phyloP scores from a whole-genome alignment of 345 rosid genomes.

The Angophora floribunda region DNA sequence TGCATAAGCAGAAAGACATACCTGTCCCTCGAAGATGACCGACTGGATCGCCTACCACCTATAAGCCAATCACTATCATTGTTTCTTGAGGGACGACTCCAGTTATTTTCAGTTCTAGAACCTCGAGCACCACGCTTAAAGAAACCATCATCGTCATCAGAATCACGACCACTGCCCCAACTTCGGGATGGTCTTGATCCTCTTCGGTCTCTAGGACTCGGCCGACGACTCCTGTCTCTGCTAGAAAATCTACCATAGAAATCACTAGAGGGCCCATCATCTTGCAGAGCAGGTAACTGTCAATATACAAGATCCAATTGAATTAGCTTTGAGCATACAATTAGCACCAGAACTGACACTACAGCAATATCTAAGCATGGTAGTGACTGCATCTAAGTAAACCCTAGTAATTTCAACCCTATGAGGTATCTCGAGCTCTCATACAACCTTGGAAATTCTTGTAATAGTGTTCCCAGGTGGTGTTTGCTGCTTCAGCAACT shows the following conservation, averaged over 20 bases:
- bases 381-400: background rate
- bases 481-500: slow-evolving; percentile 50
- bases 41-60: slow-evolving; percentile 52
- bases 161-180: slow-evolving; percentile 49
- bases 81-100: slow-evolving; percentile 47
- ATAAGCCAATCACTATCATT: slow-evolving; percentile 68
- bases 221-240: slow-evolving; percentile 59
- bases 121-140: slow-evolving; percentile 53
- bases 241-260: slow-evolving; percentile 73
- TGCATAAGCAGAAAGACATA: slow-evolving; percentile 2
- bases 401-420: background rate
- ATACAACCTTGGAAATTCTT: slow-evolving; percentile 65
- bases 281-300: slow-evolving; percentile 92
- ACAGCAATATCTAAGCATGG: background rate
- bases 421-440: background rate
- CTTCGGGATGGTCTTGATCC: slow-evolving; percentile 46
- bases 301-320: background rate
- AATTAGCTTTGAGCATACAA: background rate
- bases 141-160: slow-evolving; percentile 25
- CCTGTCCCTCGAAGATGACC: slow-evolving; percentile 48
- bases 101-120: slow-evolving; percentile 25
- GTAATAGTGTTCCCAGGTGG: slow-evolving; percentile 78
- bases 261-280: slow-evolving; percentile 80
- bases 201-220: slow-evolving; percentile 34
- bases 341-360: background rate